Base-by-base conservation (phyloP, 1,139 yeast species). In the Suhomyces ambrosiae region DNA sequence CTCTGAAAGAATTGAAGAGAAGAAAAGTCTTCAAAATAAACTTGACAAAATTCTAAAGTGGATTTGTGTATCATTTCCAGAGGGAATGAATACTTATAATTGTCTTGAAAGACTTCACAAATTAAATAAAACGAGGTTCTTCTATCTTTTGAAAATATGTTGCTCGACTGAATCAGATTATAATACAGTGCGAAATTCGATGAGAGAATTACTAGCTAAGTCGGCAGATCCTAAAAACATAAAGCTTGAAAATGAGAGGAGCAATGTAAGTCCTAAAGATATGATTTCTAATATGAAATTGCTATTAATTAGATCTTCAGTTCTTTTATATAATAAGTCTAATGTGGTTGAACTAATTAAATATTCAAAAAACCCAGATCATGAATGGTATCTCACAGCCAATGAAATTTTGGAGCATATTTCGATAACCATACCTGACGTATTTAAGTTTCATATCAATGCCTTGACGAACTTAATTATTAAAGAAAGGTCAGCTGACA, bases 241-340 rank as follows among this genome's bases (percentile, higher is more conserved):
- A 35, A 65, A 62, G 36, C 42, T 70, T 12, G 67, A 66, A 9
- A 63, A 65, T 29, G 71, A 65, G 4, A 59, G 60, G n/a, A 50
- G 53, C 5, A 56, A 54, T n/a, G 61, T 77, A 3, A 59, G 74
- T 3, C 59, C 79, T 0, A 63, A 65, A 12, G 80, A 79, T 35
- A 70, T 82, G 68, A 66, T 71, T 2, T 60, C 65, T 1, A 72
- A 75, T 15, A 62, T 86, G 43, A 76, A 77, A 44, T 60, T 82
- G 5, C 53, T 88, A 22, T 51, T 86, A 27, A 79, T 79, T 47
- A 70, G 96, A 42, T 62, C 84, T 0, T 74, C 92, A 0, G 72
- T 78, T 25, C 62, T 84, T 13, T 53, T 83, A 16, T 82, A 75
- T 60, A 89, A 88, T 60, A 74, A 76, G 48, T 76, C 86, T 21